Base-by-base conservation (phyloP, 2,329 filamentous ascomycete genomes). In the Penicillium sp. region DNA sequence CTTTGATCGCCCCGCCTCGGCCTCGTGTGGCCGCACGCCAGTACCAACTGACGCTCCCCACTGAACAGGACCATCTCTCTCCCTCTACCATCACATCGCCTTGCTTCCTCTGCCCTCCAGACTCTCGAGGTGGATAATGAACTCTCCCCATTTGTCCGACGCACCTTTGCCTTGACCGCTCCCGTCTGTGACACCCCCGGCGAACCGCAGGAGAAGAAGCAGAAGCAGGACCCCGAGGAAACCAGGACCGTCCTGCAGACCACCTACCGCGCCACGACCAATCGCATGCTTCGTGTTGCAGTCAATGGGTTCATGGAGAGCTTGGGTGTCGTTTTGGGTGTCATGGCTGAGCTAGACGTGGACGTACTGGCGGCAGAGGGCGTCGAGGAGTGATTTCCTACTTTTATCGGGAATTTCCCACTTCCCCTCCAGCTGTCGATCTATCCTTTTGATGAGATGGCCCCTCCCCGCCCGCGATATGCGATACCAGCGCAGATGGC, bases 261-360 rank as follows among this genome's bases (percentile, higher is more conserved):
- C 8, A 79, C 85, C 51, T 97, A 97, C 71, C 80, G 78, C 46
- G 93, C 93, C 1, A 89, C 89, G 0, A 97, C 93, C 18, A 95
- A 96, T 66, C 85, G 93, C 58, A 97, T 97, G 91, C 78, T 98
- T 49, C 84, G 93, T 39, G 93, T 98, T 2, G 88, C 91, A 3
- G 90, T 96, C 48, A 97, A 97, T 71, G 89, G 90, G 8, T 96
- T 96, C 69, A 90, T 97, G 77, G 91, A 97, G 62, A 94, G 86
- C 58, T 68, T 96, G 47, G 82, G 83, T 45, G 82, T 96, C 4
- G 85, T 96, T 1, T 68, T 96, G 37, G 87, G 90, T 46, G 86
- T 95, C 12, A 95, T 96, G 86, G 83, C 88, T 68, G 86, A 94
- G 66, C 71, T 97, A 60, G 91, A 97, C 69, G 81, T 84, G 26